Evolutionary conservation across 75 land plant genomes (phyloP).

Genomic region (Adiantum capillusveneris): DNA sequence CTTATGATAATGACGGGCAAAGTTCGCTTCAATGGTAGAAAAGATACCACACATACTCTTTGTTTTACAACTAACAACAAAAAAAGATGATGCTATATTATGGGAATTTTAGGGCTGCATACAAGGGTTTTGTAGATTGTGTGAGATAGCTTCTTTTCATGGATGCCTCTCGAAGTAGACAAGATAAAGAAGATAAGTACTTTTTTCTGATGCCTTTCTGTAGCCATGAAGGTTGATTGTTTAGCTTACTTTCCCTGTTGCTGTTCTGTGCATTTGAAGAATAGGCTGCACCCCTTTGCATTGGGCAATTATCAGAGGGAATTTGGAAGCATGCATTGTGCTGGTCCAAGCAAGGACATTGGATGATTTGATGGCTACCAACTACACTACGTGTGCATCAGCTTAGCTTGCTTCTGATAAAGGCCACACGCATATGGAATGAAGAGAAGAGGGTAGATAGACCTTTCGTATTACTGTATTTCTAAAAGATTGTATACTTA

Average conservation of each 20-base stretch:
- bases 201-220: too few species aligned
- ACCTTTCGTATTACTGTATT: too few species aligned
- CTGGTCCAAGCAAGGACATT: conserved; percentile 91
- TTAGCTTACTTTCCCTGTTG: conserved; percentile 2
- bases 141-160: conserved; percentile 86
- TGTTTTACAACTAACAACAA: too few species aligned
- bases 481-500: too few species aligned
- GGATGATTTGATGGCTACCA: conserved; percentile 76
- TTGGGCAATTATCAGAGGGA: conserved; percentile 98
- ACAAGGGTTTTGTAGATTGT: conserved; percentile 94
- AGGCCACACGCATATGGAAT: conserved; percentile 96
- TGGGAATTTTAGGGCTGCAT: conserved; percentile 72
- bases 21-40: conserved; percentile 96
- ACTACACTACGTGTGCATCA: conserved; percentile 75
- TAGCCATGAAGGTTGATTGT: too few species aligned
- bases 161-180: conserved; percentile 85
- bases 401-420: conserved; percentile 96
- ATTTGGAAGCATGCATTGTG: conserved; percentile 95
- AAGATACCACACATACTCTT: too few species aligned
- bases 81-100: too few species aligned
- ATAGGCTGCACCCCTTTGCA: conserved; percentile 95
- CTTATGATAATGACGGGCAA: conserved; percentile 86
- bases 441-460: too few species aligned
- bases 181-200: conserved; percentile 82
- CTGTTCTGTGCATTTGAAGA: conserved; percentile 5